A percentile compares a stretch with the other conserved stretches of the same genome.
These are phyloP conservation scores for Apiospora sp. DNA, from an alignment of 2,329 filamentous ascomycete species.

Conservation along the genomic window DNA sequence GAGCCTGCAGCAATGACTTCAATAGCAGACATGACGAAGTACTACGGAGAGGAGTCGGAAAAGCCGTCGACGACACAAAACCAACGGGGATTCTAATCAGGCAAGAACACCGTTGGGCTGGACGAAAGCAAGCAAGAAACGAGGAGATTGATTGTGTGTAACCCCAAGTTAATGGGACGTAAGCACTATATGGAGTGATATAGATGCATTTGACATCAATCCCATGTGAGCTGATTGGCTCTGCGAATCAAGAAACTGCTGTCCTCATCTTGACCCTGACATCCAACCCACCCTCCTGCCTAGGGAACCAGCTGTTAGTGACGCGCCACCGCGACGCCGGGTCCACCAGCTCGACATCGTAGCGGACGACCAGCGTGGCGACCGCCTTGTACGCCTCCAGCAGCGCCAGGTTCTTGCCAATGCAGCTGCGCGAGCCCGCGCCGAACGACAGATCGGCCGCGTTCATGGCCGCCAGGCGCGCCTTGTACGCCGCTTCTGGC, in stretches of 20 bases:
- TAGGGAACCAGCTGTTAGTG: constrained; percentile 23
- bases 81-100: not conserved
- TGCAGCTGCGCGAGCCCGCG: constrained; percentile 27
- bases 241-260: not conserved
- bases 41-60: not conserved
- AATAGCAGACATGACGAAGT: not conserved
- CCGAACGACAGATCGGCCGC: constrained; percentile 34
- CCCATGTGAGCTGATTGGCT: not conserved
- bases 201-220: not conserved
- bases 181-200: not conserved
- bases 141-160: not conserved
- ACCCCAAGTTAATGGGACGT: not conserved
- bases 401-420: constrained; percentile 36
- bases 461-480: constrained; percentile 60
- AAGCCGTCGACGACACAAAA: not conserved
- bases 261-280: not conserved
- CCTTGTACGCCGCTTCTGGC: constrained; percentile 40
- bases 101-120: too few relatives aligned
- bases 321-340: constrained; percentile 23
- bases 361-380: constrained; percentile 48
- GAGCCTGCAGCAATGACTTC: too few relatives aligned
- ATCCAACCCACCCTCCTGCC: constrained; percentile 12
- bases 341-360: constrained; percentile 37
- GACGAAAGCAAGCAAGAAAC: not conserved
- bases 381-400: constrained; percentile 41